A percentile compares a stretch with the other conserved stretches of the same genome.
These are phyloP conservation scores for Xylaria hypoxylon DNA, from an alignment of 2,329 filamentous ascomycete genomes.

Conservation along the genomic window DNA sequence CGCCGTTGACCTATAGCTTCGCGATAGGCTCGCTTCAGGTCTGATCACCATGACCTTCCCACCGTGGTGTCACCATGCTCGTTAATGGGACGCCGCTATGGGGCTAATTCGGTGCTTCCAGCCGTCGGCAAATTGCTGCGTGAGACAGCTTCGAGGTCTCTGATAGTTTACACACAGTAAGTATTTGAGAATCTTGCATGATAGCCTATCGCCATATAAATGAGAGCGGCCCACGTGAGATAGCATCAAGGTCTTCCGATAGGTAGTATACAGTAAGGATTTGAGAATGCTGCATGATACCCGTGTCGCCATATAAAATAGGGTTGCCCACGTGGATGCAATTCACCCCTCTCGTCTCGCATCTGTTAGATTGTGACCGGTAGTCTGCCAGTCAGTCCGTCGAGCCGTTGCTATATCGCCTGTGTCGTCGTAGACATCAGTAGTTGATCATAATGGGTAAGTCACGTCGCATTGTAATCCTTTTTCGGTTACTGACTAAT, in stretches of 20 bases:
- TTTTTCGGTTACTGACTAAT: background rate
- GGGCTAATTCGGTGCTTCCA: constrained; percentile 16
- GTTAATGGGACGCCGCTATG: constrained; percentile 4
- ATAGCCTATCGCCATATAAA: constrained; percentile 3
- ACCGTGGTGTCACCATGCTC: constrained; percentile 4
- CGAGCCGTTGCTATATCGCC: background rate
- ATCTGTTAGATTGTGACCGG: background rate
- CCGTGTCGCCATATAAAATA: constrained; percentile 7
- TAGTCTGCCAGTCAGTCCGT: background rate
- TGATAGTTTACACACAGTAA: constrained; percentile 1
- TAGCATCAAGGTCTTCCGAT: constrained; percentile 11
- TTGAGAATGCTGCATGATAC: constrained; percentile 7
- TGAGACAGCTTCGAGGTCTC: constrained; percentile 6
- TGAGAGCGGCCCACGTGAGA: constrained; percentile 2
- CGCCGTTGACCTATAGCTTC: background rate
- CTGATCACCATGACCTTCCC: constrained; percentile 19
- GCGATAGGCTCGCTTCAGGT: background rate
- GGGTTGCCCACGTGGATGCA: background rate
- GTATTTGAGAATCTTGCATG: constrained; percentile 18
- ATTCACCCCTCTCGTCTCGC: background rate
- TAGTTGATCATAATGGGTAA: constrained; percentile 28
- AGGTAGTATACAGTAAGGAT: constrained; percentile 7
- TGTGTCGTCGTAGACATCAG: constrained; percentile 15
- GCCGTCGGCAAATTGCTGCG: constrained; percentile 16
- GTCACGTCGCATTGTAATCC: background rate